These are phyloP conservation scores for Tylopilus vinaceipallidus DNA, from an alignment of 768 basidiomycete genomes.

Conservation along the genomic window DNA sequence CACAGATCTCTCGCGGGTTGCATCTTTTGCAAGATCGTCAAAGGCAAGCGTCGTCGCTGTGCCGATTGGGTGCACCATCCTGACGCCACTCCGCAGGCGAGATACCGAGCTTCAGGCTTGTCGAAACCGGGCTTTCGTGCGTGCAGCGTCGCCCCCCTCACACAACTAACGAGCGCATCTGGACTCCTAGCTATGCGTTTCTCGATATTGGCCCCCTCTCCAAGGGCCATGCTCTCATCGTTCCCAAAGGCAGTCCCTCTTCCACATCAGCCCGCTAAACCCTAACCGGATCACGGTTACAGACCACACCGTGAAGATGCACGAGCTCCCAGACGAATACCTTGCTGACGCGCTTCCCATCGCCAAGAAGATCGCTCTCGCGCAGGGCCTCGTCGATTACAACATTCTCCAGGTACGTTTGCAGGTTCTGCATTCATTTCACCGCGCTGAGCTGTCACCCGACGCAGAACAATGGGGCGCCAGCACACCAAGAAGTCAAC, in stretches of 20 bases:
- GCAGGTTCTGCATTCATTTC: background rate
- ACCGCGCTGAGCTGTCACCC: background rate
- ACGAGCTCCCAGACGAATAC: constrained; percentile 85
- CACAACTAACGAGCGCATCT: no score
- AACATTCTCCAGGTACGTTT: constrained; percentile 70
- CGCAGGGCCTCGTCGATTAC: constrained; percentile 74
- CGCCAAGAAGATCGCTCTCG: constrained; percentile 84
- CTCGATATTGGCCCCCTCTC: constrained; percentile 90
- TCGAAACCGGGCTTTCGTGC: constrained; percentile 72
- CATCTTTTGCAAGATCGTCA: constrained; percentile 92
- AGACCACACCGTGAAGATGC: constrained; percentile 87
- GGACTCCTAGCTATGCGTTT: constrained; percentile 65
- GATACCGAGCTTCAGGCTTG: constrained; percentile 84
- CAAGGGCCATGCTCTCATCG: constrained; percentile 87
- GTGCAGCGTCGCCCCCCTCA: constrained; percentile 24
- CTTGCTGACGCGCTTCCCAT: constrained; percentile 73
- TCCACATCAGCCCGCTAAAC: no score
- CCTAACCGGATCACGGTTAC: background rate
- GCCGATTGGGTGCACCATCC: background rate
- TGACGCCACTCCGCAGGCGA: constrained; percentile 52
- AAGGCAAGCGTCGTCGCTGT: constrained; percentile 46
- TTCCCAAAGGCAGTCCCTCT: constrained; percentile 79
- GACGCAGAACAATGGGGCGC: constrained; percentile 62
- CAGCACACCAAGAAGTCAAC: constrained; percentile 69
- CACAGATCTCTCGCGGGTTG: constrained; percentile 59